Percentiles rank a stretch among this genome's conserved stretches.
Evolutionary conservation across 495 filamentous ascomycete species (phyloP).

Genomic region (Annulohypoxylon nitens): DNA sequence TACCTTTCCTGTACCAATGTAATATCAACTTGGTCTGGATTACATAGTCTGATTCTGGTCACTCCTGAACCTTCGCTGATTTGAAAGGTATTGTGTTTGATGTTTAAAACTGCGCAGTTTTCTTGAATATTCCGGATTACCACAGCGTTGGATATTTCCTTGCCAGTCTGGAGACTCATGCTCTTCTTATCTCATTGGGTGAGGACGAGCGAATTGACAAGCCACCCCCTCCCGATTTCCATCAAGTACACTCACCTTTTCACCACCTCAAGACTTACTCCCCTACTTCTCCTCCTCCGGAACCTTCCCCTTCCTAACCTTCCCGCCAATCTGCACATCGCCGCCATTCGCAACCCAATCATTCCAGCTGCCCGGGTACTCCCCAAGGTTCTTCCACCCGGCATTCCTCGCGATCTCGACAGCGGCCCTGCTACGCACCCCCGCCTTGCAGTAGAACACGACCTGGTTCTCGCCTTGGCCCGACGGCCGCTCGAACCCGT

Average conservation of each 20-base stretch:
- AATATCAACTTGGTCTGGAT: slow-evolving; percentile 23
- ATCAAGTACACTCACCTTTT: background rate
- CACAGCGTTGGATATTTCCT: background rate
- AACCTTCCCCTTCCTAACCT: background rate
- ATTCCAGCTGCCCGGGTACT: slow-evolving; percentile 90
- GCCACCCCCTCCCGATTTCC: no score
- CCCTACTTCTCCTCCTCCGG: background rate
- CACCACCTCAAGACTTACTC: background rate
- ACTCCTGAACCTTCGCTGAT: background rate
- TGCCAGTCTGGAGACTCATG: background rate
- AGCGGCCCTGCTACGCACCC: slow-evolving; percentile 84
- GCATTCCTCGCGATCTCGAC: slow-evolving; percentile 81
- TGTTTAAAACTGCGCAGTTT: background rate
- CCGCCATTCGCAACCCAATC: slow-evolving; percentile 85
- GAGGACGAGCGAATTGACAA: no score
- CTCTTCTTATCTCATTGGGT: background rate
- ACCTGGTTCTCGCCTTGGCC: slow-evolving; percentile 59
- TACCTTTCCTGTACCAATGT: slow-evolving; percentile 41
- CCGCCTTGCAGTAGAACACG: slow-evolving; percentile 93
- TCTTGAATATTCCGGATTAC: background rate
- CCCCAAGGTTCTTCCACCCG: slow-evolving; percentile 79
- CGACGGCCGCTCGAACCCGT: slow-evolving; percentile 74
- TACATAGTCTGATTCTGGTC: no score
- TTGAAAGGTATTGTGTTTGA: background rate
- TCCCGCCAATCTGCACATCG: slow-evolving; percentile 62